These are phyloP conservation scores for Penicilliopsis zonata DNA, from an alignment of 495 filamentous ascomycete species.

Conservation along the genomic window DNA sequence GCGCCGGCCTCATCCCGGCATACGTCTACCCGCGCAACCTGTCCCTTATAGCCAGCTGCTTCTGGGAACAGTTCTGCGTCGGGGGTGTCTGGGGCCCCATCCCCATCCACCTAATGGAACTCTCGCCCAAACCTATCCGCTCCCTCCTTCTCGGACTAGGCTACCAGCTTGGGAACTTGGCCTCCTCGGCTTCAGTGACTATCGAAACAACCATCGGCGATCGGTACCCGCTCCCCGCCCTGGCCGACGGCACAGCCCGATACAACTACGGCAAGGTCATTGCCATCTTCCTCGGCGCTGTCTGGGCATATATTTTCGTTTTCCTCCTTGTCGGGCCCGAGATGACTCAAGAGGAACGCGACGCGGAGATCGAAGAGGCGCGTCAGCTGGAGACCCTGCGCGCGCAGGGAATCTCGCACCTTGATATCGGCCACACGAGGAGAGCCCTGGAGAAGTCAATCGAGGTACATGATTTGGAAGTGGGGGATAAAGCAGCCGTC, in stretches of 20 bases:
- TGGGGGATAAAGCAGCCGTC: too few relatives aligned
- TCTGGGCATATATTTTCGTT: slow-evolving; percentile 20
- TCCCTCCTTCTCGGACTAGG: slow-evolving; percentile 20
- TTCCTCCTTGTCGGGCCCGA: slow-evolving; percentile 24
- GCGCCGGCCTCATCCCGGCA: slow-evolving; percentile 18
- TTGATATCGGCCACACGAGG: slow-evolving; percentile 11
- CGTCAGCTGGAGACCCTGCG: slow-evolving; percentile 16
- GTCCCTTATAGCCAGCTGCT: slow-evolving; percentile 16
- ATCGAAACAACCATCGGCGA: slow-evolving; percentile 26
- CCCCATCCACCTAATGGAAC: slow-evolving; percentile 22
- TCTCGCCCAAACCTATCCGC: slow-evolving; percentile 18
- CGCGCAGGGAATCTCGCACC: slow-evolving; percentile 12
- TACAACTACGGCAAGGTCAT: slow-evolving; percentile 25
- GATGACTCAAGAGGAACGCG: slow-evolving; percentile 23
- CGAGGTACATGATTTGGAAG: too few relatives aligned
- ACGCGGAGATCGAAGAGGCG: slow-evolving; percentile 15
- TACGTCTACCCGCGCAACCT: slow-evolving; percentile 19
- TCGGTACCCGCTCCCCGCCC: slow-evolving; percentile 16
- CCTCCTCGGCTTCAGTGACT: slow-evolving; percentile 22
- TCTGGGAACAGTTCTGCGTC: slow-evolving; percentile 27
- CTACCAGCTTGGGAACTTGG: slow-evolving; percentile 27
- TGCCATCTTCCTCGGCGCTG: slow-evolving; percentile 15
- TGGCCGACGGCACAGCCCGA: slow-evolving; percentile 10
- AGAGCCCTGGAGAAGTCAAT: too few relatives aligned
- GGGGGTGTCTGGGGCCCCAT: slow-evolving; percentile 22